Evolutionary conservation across 768 basidiomycete species (phyloP).

Genomic region (Boletellus sp.): DNA sequence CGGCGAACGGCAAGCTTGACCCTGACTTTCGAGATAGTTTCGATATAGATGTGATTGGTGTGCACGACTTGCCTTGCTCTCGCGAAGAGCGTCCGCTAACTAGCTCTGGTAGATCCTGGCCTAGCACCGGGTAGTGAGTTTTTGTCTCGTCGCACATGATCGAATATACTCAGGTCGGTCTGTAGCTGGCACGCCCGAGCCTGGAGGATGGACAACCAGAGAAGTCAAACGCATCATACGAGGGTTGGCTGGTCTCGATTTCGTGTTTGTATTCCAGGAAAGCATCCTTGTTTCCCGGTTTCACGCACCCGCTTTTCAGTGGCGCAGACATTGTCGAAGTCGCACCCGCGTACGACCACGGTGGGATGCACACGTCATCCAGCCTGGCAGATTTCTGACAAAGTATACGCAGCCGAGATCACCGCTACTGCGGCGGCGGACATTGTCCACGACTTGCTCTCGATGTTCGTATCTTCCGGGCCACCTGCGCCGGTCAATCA

Average conservation of each 20-base stretch:
- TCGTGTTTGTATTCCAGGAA: slow-evolving; percentile 48
- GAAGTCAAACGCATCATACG: slow-evolving; percentile 80
- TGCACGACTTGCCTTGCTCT: background rate
- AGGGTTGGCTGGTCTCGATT: slow-evolving; percentile 73
- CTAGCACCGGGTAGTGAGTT: slow-evolving; percentile 73
- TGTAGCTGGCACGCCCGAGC: slow-evolving; percentile 78
- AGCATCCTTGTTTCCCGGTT: background rate
- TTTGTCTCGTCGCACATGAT: background rate
- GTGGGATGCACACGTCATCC: slow-evolving; percentile 7
- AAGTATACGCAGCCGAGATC: slow-evolving; percentile 29
- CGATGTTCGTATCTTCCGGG: slow-evolving; percentile 32
- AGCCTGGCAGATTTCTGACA: slow-evolving; percentile 5
- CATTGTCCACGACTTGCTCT: slow-evolving; percentile 44
- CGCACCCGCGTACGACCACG: slow-evolving; percentile 27
- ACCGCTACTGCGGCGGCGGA: slow-evolving; percentile 44
- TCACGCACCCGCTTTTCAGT: slow-evolving; percentile 5
- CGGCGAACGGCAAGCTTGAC: background rate
- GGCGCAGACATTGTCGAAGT: slow-evolving; percentile 26
- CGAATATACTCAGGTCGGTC: background rate
- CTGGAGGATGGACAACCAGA: slow-evolving; percentile 81
- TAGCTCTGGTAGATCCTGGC: slow-evolving; percentile 54
- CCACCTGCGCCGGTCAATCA: slow-evolving; percentile 20
- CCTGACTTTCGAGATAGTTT: slow-evolving; percentile 38
- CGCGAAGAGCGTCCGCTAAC: background rate
- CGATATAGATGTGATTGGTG: slow-evolving; percentile 81